These are phyloP conservation scores for Syzygium malaccense DNA, from an alignment of 441 rosid species.

Conservation along the genomic window DNA sequence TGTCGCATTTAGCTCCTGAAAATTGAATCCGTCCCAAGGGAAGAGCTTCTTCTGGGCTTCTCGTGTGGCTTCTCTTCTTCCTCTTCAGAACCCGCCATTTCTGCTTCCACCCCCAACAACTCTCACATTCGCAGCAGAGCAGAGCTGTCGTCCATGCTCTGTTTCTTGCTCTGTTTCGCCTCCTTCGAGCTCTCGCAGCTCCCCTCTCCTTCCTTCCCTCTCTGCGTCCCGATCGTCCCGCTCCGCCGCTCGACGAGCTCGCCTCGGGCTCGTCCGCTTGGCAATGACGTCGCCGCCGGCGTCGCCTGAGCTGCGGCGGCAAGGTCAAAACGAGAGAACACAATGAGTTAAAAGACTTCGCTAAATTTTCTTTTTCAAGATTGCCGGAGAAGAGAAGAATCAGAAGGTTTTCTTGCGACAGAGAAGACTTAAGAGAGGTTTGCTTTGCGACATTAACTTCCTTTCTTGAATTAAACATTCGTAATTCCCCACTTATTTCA, in stretches of 20 bases:
- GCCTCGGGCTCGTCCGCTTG: conserved; percentile 22
- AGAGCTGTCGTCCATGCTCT: not conserved
- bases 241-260: conserved; percentile 35
- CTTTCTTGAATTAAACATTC: conserved; percentile 12
- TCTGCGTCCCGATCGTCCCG: conserved; percentile 29
- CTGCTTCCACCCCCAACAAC: not conserved
- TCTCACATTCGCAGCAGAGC: not conserved
- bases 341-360: not conserved
- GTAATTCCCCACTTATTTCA: not conserved
- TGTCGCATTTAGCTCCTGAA: conserved; percentile 4
- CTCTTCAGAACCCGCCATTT: conserved; percentile 30
- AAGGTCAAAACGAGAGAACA: not conserved
- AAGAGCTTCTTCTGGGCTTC: conserved; percentile 50
- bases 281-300: conserved; percentile 4
- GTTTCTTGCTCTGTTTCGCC: conserved; percentile 28
- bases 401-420: not conserved
- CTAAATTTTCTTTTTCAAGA: not conserved
- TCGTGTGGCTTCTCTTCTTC: conserved; percentile 54
- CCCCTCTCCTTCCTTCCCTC: conserved; percentile 46
- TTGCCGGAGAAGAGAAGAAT: not conserved
- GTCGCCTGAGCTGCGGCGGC: conserved; percentile 36
- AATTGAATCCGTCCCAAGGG: conserved; percentile 5
- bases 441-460: not conserved
- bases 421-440: not conserved
- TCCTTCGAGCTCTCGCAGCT: conserved; percentile 7